Percentiles rank a stretch among this genome's conserved stretches.
These are phyloP conservation scores for Scortechinia acanthostroma DNA, from an alignment of 2,329 filamentous ascomycete species.

Conservation along the genomic window DNA sequence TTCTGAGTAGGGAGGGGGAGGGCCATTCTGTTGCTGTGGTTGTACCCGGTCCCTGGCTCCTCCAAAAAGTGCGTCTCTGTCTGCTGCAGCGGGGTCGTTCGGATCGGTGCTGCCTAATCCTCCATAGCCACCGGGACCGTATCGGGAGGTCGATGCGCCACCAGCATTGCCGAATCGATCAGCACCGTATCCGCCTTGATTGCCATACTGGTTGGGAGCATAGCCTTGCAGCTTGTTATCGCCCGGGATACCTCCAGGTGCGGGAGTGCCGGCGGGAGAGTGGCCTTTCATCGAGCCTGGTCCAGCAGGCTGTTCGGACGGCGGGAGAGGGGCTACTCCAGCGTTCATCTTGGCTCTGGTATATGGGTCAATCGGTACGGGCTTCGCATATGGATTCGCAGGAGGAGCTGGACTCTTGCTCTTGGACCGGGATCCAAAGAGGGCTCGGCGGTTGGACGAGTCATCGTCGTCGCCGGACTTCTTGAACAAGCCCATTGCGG, in stretches of 20 bases:
- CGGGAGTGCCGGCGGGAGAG: neutral
- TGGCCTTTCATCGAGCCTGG: no score
- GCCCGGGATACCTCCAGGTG: slow-evolving; percentile 8
- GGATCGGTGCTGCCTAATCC: slow-evolving; percentile 39
- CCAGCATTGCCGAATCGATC: slow-evolving; percentile 28
- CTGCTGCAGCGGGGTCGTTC: slow-evolving; percentile 41
- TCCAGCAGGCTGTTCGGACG: slow-evolving; percentile 9
- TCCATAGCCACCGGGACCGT: slow-evolving; percentile 41
- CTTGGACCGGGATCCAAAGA: slow-evolving; percentile 48
- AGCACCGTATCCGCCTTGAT: slow-evolving; percentile 13
- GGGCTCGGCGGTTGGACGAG: slow-evolving; percentile 41
- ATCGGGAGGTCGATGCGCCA: slow-evolving; percentile 18
- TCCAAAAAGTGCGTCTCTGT: slow-evolving; percentile 50
- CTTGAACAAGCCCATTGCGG: slow-evolving; percentile 4
- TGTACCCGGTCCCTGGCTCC: slow-evolving; percentile 40
- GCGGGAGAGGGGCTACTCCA: slow-evolving; percentile 22
- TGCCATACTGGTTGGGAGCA: slow-evolving; percentile 41
- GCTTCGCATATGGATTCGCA: slow-evolving; percentile 47
- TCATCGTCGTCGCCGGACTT: slow-evolving; percentile 37
- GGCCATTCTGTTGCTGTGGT: slow-evolving; percentile 24
- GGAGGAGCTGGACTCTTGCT: slow-evolving; percentile 39
- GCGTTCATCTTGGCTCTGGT: slow-evolving; percentile 34
- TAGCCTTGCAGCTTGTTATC: slow-evolving; percentile 33
- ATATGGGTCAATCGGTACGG: slow-evolving; percentile 41
- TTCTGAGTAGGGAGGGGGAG: slow-evolving; percentile 19